Evolutionary conservation across 2,329 filamentous ascomycete species (phyloP), one percentile per base, ranked within the genome.

Genomic region (Emydomyces testavorans): DNA sequence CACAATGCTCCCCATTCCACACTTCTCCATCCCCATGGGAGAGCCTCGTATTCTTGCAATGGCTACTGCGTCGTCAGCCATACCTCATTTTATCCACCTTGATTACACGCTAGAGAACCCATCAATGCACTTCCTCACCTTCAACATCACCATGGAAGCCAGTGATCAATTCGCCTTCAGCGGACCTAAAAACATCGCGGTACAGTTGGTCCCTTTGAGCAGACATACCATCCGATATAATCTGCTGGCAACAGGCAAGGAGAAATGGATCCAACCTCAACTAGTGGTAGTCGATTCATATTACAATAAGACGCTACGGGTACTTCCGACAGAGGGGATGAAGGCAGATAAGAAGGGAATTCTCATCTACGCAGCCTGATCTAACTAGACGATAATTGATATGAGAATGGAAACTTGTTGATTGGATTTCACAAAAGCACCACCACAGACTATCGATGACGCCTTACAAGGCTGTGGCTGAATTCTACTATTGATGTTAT

Each of bases 111-210:
- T 98, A 49, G 92, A 98, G 67, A 98, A 98, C 62, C 85, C 89
- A 0, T 95, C 90, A 0, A 83, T 81, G 62, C 92, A 98, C 64
- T 93, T 94, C 66, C 76, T 98, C 42, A 94, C 89, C 0, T 98
- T 98, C 66, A 88, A 85, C 24, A 66, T 96, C 41, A 80, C 75
- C 21, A 94, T 98, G 88, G 90, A 98, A 57, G 84, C 88, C 2
- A 90, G 80, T 61, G 87, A 94, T 54, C 78, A 87, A 46, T 96
- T 96, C 65, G 90, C 88, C 0, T 96, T 98, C 65, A 88, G 85
- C 6, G 92, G 92, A 0, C 73, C 85, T 1, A 96, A 96, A 68
- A 75, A 83, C 54, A 81, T 79, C 10, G 83, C 82, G 1, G 57
- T 95, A 45, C 86, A 92, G 59, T 69, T 96, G 35, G 75, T 94